Evolutionary conservation across 2,329 filamentous ascomycete genomes (phyloP).

Genomic region (Ophiostoma angusticollis): DNA sequence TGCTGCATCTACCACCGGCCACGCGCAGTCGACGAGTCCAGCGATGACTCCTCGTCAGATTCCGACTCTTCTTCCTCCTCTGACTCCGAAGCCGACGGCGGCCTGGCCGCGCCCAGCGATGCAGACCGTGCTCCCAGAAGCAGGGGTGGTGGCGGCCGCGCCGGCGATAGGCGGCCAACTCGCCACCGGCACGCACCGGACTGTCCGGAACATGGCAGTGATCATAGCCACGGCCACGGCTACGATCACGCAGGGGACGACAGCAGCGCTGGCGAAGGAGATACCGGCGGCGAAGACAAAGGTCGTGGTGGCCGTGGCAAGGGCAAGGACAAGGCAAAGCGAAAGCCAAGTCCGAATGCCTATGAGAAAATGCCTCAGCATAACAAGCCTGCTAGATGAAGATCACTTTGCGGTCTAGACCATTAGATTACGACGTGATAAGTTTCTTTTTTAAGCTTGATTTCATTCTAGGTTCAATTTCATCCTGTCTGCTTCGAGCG

Average conservation of each 20-base stretch:
- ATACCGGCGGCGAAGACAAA: conserved; percentile 16
- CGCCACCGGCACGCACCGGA: conserved; percentile 22
- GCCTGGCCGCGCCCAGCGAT: conserved; percentile 11
- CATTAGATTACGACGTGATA: too few relatives aligned
- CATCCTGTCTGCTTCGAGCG: too few relatives aligned
- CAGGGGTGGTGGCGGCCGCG: conserved; percentile 14
- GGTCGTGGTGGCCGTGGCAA: not conserved
- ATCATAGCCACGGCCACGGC: conserved; percentile 18
- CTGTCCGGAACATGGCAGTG: conserved; percentile 22
- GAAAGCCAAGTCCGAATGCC: conserved; percentile 60
- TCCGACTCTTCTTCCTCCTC: conserved; percentile 34
- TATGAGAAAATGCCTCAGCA: conserved; percentile 58
- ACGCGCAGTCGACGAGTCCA: conserved; percentile 70
- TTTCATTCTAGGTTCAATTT: too few relatives aligned
- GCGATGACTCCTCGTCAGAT: conserved; percentile 50
- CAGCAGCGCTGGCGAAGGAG: conserved; percentile 22
- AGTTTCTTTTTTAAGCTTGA: too few relatives aligned
- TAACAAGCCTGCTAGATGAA: conserved; percentile 26
- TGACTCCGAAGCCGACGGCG: conserved; percentile 32
- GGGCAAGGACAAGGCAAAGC: conserved; percentile 14
- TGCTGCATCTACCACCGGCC: conserved; percentile 97
- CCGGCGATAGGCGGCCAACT: conserved; percentile 9
- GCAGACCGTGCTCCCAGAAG: conserved; percentile 15
- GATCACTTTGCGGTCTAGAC: not conserved
- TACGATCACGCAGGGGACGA: conserved; percentile 24